phyloP scores from a whole-genome alignment of 2,329 filamentous ascomycete genomes.

The Monilinia polystroma region DNA sequence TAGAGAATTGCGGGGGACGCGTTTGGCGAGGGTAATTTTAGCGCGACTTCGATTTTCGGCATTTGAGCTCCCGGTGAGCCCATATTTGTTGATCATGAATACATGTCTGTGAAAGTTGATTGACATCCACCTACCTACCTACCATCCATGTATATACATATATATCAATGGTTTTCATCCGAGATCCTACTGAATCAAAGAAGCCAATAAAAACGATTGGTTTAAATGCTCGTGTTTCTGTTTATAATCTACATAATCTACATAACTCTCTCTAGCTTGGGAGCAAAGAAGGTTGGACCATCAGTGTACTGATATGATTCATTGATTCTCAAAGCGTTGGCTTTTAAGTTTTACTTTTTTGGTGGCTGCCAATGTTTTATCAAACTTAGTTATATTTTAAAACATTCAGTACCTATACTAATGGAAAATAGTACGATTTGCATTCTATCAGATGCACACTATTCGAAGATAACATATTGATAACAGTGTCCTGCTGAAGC shows the following conservation, averaged over 20 bases:
- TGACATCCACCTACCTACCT: no score
- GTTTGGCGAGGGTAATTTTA: constrained; percentile 7
- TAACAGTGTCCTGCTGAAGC: no score
- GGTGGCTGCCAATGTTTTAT: neutral
- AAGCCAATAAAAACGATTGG: no score
- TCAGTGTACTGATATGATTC: neutral
- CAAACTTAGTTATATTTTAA: neutral
- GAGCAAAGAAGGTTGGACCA: neutral
- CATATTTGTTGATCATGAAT: no score
- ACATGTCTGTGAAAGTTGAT: no score
- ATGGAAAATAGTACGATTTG: neutral
- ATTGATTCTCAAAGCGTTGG: no score
- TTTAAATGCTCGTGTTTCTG: no score
- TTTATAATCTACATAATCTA: neutral
- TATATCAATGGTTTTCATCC: no score
- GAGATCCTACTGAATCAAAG: neutral
- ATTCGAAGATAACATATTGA: neutral
- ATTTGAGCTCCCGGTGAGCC: constrained; percentile 2
- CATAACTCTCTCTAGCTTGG: no score
- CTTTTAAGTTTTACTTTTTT: no score
- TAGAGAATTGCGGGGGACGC: constrained; percentile 21
- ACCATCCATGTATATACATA: no score
- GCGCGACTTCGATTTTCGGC: constrained; percentile 1
- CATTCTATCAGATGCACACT: neutral
- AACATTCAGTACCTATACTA: neutral